Evolutionary conservation across 805 yeast species (phyloP).

Genomic region (Candida krabiensis): DNA sequence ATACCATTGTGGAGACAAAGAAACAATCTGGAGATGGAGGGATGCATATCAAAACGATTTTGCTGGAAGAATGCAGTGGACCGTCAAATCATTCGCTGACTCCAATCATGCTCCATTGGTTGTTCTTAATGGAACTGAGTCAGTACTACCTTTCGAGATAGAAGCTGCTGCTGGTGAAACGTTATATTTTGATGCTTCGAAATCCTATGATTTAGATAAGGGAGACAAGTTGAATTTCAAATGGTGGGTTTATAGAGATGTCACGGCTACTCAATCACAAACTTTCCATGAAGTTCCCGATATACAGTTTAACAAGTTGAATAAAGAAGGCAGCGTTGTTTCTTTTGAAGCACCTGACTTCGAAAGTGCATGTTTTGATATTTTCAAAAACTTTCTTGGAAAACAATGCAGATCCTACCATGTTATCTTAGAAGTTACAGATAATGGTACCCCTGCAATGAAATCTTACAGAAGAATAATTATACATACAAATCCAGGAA

Average conservation of each 20-base stretch:
- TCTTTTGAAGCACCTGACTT: slow-evolving; percentile 16
- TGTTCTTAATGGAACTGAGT: slow-evolving; percentile 23
- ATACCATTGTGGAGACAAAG: slow-evolving; percentile 23
- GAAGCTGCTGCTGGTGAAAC: slow-evolving; percentile 14
- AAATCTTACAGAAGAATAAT: slow-evolving; percentile 17
- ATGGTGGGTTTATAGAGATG: slow-evolving; percentile 31
- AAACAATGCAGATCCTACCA: slow-evolving; percentile 22
- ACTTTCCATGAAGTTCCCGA: slow-evolving; percentile 23
- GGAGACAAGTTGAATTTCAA: slow-evolving; percentile 15
- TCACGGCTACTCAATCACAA: slow-evolving; percentile 24
- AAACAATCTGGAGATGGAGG: slow-evolving; percentile 37
- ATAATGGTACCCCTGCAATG: slow-evolving; percentile 11
- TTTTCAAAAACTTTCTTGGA: slow-evolving; percentile 8
- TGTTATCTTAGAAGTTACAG: slow-evolving; percentile 23
- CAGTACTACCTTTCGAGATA: slow-evolving; percentile 21
- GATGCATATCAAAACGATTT: slow-evolving; percentile 31
- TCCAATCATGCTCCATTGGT: slow-evolving; percentile 28
- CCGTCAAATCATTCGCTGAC: slow-evolving; percentile 26
- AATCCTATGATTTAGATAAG: slow-evolving; percentile 27
- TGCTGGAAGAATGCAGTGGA: slow-evolving; percentile 35
- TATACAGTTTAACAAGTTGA: slow-evolving; percentile 11
- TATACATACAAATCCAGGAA: slow-evolving; percentile 8
- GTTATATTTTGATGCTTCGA: slow-evolving; percentile 24
- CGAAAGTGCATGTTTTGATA: slow-evolving; percentile 5
- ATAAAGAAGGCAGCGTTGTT: slow-evolving; percentile 16